A percentile compares a stretch with the other conserved stretches of the same genome.
Conservation (phyloP, 1,284 basidiomycete species). For the Puccinia horiana region DNA sequence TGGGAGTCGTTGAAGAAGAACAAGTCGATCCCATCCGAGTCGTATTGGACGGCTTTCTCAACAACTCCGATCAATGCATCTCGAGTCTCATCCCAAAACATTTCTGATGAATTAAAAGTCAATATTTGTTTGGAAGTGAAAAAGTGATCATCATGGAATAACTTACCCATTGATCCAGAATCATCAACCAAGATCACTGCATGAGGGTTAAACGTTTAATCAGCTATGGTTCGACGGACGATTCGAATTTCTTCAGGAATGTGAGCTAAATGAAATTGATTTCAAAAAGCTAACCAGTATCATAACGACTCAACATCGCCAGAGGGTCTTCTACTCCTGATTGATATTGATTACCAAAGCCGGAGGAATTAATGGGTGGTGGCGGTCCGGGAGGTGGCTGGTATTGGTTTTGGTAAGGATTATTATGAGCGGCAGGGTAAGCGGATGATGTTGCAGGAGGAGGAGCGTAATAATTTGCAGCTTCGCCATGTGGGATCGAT, state of each 20-base stretch:
- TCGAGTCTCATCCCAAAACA: constrained; percentile 53
- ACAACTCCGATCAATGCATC: constrained; percentile 52
- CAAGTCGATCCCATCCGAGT: constrained; percentile 52
- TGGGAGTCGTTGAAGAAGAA: constrained; percentile 53
- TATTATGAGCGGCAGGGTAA: not conserved
- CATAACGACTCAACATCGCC: constrained; percentile 52
- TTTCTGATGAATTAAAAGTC: constrained; percentile 52
- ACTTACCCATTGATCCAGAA: constrained; percentile 51
- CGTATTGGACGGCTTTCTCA: constrained; percentile 51
- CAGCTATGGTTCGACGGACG: too few species aligned
- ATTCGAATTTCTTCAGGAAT: not conserved
- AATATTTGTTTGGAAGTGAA: not conserved
- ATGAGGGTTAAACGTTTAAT: not conserved
- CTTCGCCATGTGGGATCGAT: constrained; percentile 21
- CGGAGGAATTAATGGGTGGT: not conserved
- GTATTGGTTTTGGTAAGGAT: constrained; percentile 26
- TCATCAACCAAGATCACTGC: constrained; percentile 52
- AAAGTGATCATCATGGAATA: not conserved
- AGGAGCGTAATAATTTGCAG: not conserved
- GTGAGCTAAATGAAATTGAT: not conserved
- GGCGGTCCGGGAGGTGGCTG: constrained; percentile 51
- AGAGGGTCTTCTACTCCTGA: constrained; percentile 51
- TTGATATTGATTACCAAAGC: constrained; percentile 15
- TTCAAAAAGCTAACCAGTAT: constrained; percentile 45
- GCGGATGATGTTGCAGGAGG: not conserved